Evolutionary conservation across 495 filamentous ascomycete genomes (phyloP).

Genomic region (Hypoxylon intermedium): DNA sequence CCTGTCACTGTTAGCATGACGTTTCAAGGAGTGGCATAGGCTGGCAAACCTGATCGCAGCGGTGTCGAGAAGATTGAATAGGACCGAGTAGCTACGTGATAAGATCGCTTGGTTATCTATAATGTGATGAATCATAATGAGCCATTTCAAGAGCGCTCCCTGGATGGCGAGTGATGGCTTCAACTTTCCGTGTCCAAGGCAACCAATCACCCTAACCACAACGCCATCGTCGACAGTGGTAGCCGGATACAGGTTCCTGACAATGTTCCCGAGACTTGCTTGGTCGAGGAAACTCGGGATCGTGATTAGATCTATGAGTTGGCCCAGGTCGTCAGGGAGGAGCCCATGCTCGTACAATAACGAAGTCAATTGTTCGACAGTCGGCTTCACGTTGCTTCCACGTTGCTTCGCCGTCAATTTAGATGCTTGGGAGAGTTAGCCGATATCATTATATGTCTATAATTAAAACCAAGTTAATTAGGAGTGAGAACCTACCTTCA

Average conservation of each 20-base stretch:
- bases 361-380: constrained; percentile 56
- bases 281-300: constrained; percentile 76
- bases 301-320: constrained; percentile 72
- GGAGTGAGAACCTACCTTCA: constrained; percentile 30
- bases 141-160: constrained; percentile 76
- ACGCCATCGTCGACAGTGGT: constrained; percentile 65
- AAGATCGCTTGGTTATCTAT: constrained; percentile 70
- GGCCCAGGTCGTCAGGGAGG: constrained; percentile 61
- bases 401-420: constrained; percentile 59
- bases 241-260: constrained; percentile 79
- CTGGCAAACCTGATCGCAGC: constrained; percentile 67
- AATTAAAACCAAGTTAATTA: too few species aligned
- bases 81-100: constrained; percentile 73
- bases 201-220: constrained; percentile 72
- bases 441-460: not conserved
- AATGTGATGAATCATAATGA: constrained; percentile 77
- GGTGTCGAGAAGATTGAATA: constrained; percentile 87
- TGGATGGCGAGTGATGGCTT: constrained; percentile 78
- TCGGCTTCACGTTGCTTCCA: constrained; percentile 48
- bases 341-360: constrained; percentile 73
- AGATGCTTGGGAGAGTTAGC: constrained; percentile 49
- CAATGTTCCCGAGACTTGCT: constrained; percentile 66
- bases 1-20: constrained; percentile 47
- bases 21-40: constrained; percentile 26
- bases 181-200: constrained; percentile 76